These are phyloP conservation scores for Daphne laureola DNA, from an alignment of 441 rosid species.

Conservation along the genomic window DNA sequence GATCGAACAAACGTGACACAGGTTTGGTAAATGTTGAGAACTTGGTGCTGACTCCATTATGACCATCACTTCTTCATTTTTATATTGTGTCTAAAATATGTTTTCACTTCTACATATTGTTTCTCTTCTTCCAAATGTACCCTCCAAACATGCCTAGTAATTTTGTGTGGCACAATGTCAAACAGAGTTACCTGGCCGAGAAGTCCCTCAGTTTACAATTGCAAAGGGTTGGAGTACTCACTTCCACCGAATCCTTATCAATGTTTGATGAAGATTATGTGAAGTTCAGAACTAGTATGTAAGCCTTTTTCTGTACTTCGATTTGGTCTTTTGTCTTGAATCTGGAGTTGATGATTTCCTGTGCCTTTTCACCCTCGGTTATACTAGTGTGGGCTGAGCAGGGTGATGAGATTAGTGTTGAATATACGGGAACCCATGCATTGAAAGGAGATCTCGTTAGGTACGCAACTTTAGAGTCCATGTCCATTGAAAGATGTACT, in stretches of 20 bases:
- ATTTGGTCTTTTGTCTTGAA: conserved; percentile 8
- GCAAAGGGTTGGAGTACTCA: conserved; percentile 52
- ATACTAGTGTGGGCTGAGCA: conserved; percentile 94
- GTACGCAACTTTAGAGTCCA: conserved; percentile 25
- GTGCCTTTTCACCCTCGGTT: conserved; percentile 11
- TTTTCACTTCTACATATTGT: not conserved
- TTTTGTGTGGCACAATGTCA: conserved; percentile 13
- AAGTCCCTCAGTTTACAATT: conserved; percentile 62
- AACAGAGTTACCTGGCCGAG: conserved; percentile 78
- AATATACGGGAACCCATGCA: conserved; percentile 90
- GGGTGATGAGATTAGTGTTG: conserved; percentile 94
- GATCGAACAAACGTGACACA: conserved; percentile 98
- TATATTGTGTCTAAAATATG: not conserved
- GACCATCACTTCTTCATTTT: too few species aligned
- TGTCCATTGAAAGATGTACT: conserved; percentile 3
- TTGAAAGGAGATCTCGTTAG: conserved; percentile 94
- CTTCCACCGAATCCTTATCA: conserved; percentile 55
- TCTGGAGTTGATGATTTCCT: conserved; percentile 10
- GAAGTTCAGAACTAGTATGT: conserved; percentile 69
- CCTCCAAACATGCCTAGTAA: too few species aligned
- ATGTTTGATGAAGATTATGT: conserved; percentile 52
- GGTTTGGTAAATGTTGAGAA: conserved; percentile 32
- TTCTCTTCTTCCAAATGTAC: too few species aligned
- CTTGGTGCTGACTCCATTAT: too few species aligned
- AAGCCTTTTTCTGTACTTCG: conserved; percentile 6